Conservation (phyloP, 2,329 filamentous ascomycete genomes). For the Neonectria magnoliae region DNA sequence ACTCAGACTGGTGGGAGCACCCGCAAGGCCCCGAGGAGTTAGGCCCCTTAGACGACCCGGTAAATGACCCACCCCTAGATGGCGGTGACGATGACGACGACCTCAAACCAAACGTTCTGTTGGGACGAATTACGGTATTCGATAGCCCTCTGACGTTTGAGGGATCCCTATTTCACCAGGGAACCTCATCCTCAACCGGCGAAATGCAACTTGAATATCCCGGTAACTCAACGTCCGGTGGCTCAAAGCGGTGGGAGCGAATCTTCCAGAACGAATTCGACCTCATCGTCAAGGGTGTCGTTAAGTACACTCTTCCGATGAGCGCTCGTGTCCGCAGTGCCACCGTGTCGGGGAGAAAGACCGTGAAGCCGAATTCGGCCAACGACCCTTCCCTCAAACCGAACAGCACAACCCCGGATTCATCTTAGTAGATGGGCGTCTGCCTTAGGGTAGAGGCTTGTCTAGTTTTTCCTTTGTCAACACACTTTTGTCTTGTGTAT, state of each 20-base stretch:
- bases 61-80: conserved; percentile 58
- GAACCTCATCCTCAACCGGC: conserved; percentile 77
- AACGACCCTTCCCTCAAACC: conserved; percentile 71
- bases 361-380: conserved; percentile 70
- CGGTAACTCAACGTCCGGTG: conserved; percentile 88
- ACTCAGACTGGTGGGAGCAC: conserved; percentile 67
- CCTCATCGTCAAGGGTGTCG: conserved; percentile 87
- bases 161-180: conserved; percentile 84
- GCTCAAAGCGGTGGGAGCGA: conserved; percentile 87
- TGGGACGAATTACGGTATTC: conserved; percentile 89
- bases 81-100: conserved; percentile 73
- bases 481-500: conserved; percentile 42
- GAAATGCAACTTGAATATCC: conserved; percentile 85
- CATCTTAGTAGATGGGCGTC: conserved; percentile 30
- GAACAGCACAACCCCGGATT: conserved; percentile 72
- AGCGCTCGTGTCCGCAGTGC: conserved; percentile 69
- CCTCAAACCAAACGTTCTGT: conserved; percentile 78
- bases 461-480: conserved; percentile 42
- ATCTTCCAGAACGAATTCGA: conserved; percentile 94
- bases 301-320: conserved; percentile 80
- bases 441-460: conserved; percentile 24
- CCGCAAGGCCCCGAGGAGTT: conserved; percentile 43
- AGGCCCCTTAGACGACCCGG: conserved; percentile 45
- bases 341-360: conserved; percentile 67
- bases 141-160: conserved; percentile 91